phyloP scores from a whole-genome alignment of 768 basidiomycete genomes.

The Cystoderma amianthinum region DNA sequence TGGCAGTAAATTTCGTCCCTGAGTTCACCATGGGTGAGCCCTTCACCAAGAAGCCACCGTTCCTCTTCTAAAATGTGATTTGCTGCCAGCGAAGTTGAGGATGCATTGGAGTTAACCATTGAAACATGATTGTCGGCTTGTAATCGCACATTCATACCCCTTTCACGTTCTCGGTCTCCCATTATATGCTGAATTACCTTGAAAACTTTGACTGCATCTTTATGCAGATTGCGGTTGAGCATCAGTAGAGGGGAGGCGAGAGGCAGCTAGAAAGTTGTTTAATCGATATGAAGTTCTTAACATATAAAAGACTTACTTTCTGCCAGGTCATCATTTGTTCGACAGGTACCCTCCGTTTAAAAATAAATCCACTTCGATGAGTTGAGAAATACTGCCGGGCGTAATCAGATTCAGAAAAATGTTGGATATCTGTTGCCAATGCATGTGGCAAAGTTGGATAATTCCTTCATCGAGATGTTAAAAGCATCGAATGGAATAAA shows the following conservation, averaged over 20 bases:
- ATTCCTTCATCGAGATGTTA: conserved; percentile 32
- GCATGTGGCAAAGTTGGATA: conserved; percentile 76
- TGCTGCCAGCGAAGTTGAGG: conserved; percentile 33
- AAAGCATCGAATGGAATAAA: conserved; percentile 4
- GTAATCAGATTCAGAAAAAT: conserved; percentile 82
- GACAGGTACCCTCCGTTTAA: conserved; percentile 74
- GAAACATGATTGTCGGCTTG: conserved; percentile 37
- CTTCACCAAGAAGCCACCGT: conserved; percentile 78
- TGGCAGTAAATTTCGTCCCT: conserved; percentile 94
- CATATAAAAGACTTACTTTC: conserved; percentile 35
- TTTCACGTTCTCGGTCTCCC: conserved; percentile 84
- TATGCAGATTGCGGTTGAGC: conserved; percentile 55
- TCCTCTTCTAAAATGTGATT: conserved; percentile 68
- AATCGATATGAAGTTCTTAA: conserved; percentile 2
- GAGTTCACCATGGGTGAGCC: conserved; percentile 74
- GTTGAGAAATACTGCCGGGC: conserved; percentile 86
- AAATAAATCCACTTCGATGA: conserved; percentile 85
- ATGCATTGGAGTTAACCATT: conserved; percentile 34
- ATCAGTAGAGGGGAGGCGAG: conserved; percentile 71
- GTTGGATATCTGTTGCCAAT: conserved; percentile 78
- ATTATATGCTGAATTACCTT: conserved; percentile 88
- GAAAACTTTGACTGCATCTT: conserved; percentile 81
- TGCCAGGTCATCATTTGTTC: conserved; percentile 91
- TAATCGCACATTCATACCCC: conserved; percentile 40
- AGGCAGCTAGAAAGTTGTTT: conserved; percentile 33